phyloP scores from a whole-genome alignment of 1,284 basidiomycete genomes.

The Mycosarcoma maydis region DNA sequence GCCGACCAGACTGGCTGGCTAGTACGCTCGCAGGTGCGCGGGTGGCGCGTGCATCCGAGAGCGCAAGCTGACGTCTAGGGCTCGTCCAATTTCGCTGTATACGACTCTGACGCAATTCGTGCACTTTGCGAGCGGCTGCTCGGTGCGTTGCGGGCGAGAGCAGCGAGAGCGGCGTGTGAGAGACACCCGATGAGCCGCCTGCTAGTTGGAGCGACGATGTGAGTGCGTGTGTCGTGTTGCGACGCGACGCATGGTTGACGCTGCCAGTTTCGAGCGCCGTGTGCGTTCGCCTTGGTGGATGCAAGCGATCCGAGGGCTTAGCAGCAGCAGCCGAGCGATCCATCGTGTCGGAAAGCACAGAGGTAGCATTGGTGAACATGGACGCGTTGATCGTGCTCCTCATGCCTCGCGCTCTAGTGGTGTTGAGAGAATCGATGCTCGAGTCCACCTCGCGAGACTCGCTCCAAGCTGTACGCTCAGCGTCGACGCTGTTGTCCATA shows the following conservation, averaged over 20 bases:
- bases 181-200: slow-evolving; percentile 30
- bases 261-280: too few species aligned
- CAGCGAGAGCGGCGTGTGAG: slow-evolving; percentile 39
- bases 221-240: too few species aligned
- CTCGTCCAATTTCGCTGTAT: slow-evolving; percentile 25
- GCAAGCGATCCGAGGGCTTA: not conserved
- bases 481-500: slow-evolving; percentile 6
- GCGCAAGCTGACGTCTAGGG: slow-evolving; percentile 7
- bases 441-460: slow-evolving; percentile 4
- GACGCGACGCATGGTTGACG: too few species aligned
- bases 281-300: too few species aligned
- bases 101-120: slow-evolving; percentile 22
- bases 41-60: not conserved
- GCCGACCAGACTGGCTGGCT: too few species aligned
- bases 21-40: too few species aligned
- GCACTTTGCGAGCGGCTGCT: slow-evolving; percentile 19
- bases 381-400: slow-evolving; percentile 20
- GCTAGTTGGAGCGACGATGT: slow-evolving; percentile 11
- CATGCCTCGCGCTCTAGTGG: not conserved
- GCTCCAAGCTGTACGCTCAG: not conserved
- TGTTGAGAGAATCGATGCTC: slow-evolving; percentile 6
- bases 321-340: too few species aligned
- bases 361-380: slow-evolving; percentile 23
- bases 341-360: slow-evolving; percentile 6
- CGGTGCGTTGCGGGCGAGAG: slow-evolving; percentile 38